phyloP scores from a whole-genome alignment of 768 basidiomycete species.

The Leccinellum luteum region DNA sequence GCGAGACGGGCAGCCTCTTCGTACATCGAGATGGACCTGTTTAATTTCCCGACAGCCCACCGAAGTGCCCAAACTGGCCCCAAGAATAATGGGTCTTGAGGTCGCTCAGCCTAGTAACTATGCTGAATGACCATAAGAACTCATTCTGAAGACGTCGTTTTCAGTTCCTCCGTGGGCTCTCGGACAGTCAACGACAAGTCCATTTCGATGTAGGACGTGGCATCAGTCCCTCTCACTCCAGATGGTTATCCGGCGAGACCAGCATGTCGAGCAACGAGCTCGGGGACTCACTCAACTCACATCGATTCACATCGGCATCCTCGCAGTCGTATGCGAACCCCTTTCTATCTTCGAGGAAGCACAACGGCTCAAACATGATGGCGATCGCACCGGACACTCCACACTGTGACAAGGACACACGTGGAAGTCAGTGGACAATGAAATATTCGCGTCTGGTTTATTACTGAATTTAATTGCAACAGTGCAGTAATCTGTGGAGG shows the following conservation, averaged over 20 bases:
- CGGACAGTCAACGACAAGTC: not conserved
- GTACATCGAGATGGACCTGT: not conserved
- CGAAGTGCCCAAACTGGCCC: not conserved
- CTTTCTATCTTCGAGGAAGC: not conserved
- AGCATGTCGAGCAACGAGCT: not conserved
- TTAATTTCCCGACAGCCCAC: not conserved
- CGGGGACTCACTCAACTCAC: not conserved
- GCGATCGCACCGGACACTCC: not conserved
- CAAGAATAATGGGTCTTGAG: not conserved
- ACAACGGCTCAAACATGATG: not conserved
- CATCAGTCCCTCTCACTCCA: not conserved
- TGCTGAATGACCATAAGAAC: not conserved
- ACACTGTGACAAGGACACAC: too few species aligned
- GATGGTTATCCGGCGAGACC: not conserved
- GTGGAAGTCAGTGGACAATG: not conserved
- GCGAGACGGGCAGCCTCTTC: not conserved
- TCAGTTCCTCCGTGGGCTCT: not conserved
- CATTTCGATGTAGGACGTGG: not conserved
- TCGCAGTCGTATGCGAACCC: not conserved
- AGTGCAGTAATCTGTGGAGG: not conserved
- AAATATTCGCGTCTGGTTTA: constrained; percentile 2
- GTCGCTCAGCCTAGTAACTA: not conserved
- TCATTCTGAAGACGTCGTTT: not conserved
- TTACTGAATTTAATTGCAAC: not conserved
- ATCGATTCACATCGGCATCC: too few species aligned